phyloP scores from a whole-genome alignment of 352 stramenopile genomes.

The Phytophthora idaei region DNA sequence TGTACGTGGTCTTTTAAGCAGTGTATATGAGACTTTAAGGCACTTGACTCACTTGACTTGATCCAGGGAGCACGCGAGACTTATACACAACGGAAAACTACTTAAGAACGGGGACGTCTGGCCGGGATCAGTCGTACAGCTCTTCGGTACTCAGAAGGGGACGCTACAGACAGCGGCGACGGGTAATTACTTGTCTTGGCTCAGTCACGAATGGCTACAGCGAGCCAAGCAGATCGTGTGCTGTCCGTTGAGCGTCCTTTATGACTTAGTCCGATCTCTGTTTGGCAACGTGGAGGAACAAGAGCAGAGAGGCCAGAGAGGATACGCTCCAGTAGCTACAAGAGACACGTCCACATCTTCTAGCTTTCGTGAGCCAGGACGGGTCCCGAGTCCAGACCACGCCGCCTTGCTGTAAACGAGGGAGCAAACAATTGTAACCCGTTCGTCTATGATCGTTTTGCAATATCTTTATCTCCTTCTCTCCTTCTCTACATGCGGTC shows the following conservation, averaged over 20 bases:
- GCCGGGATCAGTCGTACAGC: conserved; percentile 80
- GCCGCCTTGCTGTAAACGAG: conserved; percentile 42
- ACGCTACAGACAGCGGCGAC: conserved; percentile 19
- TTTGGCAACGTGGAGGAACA: conserved; percentile 46
- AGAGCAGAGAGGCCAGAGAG: conserved; percentile 37
- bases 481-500: conserved; percentile 67
- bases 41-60: neutral
- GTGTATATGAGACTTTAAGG: neutral
- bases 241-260: conserved; percentile 66
- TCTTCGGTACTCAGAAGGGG: conserved; percentile 74
- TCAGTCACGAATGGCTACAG: conserved; percentile 46
- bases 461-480: conserved; percentile 7
- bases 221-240: conserved; percentile 59
- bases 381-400: conserved; percentile 53
- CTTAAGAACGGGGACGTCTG: conserved; percentile 85
- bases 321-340: conserved; percentile 52
- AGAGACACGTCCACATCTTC: conserved; percentile 15
- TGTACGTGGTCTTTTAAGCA: conserved; percentile 47
- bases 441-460: conserved; percentile 16
- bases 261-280: conserved; percentile 75
- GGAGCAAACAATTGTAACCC: neutral
- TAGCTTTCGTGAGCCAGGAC: conserved; percentile 66
- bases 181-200: conserved; percentile 31
- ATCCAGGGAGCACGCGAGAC: conserved; percentile 64
- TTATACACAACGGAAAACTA: conserved; percentile 83